phyloP scores from a whole-genome alignment of 768 basidiomycete species.

The Leccinum disarticulatum region DNA sequence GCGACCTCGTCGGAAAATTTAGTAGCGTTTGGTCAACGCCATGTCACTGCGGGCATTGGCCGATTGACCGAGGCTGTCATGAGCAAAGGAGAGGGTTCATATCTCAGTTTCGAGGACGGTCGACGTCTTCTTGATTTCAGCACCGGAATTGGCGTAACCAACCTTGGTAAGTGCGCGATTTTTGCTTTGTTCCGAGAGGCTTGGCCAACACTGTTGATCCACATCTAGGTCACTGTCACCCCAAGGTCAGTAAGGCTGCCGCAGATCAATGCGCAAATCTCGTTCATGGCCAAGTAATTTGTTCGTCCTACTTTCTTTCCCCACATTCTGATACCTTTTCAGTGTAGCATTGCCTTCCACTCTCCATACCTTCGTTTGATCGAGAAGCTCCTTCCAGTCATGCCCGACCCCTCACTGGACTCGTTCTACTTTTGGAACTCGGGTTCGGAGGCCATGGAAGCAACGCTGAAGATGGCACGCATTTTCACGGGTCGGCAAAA shows the following conservation, averaged over 20 bases:
- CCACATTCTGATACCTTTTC: conserved; percentile 4
- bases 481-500: conserved; percentile 78
- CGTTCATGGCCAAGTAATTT: conserved; percentile 70
- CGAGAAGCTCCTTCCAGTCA: conserved; percentile 77
- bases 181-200: neutral
- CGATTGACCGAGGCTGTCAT: conserved; percentile 54
- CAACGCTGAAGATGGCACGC: conserved; percentile 85
- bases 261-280: conserved; percentile 84
- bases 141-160: conserved; percentile 84
- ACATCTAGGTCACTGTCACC: conserved; percentile 77
- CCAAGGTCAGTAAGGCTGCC: conserved; percentile 80
- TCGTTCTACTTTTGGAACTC: conserved; percentile 99
- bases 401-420: conserved; percentile 89
- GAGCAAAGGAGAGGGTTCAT: conserved; percentile 69
- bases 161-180: conserved; percentile 54
- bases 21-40: conserved; percentile 40
- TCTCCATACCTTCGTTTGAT: conserved; percentile 86
- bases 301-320: neutral
- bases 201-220: neutral
- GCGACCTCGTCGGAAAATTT: conserved; percentile 24
- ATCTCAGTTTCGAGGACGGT: conserved; percentile 72
- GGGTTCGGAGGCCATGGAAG: conserved; percentile 92
- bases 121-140: conserved; percentile 81
- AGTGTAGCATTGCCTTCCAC: conserved; percentile 91
- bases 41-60: conserved; percentile 46